Conservation (phyloP, 2,329 filamentous ascomycete species). For the Trichoderma koningii region DNA sequence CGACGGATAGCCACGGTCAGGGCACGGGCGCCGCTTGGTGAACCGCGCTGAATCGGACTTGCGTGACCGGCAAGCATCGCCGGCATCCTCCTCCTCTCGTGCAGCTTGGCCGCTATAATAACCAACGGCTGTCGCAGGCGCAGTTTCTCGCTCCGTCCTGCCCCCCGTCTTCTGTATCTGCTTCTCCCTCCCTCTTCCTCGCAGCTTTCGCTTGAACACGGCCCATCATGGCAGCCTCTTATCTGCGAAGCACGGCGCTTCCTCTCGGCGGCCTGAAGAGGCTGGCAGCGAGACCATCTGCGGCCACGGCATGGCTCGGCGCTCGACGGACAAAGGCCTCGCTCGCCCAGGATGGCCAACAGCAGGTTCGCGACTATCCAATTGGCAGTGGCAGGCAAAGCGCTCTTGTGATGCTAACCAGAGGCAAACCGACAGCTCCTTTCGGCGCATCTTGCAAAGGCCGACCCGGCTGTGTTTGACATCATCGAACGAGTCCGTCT, state of each 20-base stretch:
- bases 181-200: neutral
- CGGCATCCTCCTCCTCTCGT: neutral
- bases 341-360: constrained; percentile 56
- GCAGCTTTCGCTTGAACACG: constrained; percentile 9
- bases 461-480: constrained; percentile 82
- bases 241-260: constrained; percentile 52
- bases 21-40: constrained; percentile 19
- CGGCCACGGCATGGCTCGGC: constrained; percentile 33
- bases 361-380: constrained; percentile 50
- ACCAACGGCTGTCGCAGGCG: constrained; percentile 18
- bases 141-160: neutral
- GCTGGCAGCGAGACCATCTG: constrained; percentile 33
- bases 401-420: neutral
- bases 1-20: constrained; percentile 33
- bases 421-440: constrained; percentile 63
- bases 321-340: constrained; percentile 49
- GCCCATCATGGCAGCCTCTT: constrained; percentile 50
- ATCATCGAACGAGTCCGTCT: constrained; percentile 80
- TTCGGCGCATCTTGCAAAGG: constrained; percentile 74
- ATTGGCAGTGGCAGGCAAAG: neutral
- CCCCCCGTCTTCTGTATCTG: neutral
- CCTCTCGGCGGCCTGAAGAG: constrained; percentile 48
- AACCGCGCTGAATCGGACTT: constrained; percentile 9
- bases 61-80: constrained; percentile 17
- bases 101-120: no score